Base-by-base conservation (phyloP, 2,329 filamentous ascomycete genomes). In the Dothideomycetes sp. region DNA sequence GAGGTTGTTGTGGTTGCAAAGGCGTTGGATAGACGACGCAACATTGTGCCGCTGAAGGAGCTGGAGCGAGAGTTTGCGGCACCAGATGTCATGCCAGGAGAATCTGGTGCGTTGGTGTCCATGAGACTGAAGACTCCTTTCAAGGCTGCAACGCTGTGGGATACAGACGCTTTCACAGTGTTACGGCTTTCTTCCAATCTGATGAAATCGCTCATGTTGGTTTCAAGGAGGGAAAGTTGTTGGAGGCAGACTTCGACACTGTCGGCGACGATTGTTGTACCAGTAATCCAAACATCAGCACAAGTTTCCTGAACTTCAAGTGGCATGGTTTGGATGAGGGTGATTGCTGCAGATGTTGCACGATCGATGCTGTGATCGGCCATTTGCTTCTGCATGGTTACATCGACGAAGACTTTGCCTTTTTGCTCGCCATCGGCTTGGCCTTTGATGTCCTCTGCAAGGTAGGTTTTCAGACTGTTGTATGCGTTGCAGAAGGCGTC, bases 41-140 rank as follows among this genome's bases (percentile, higher is more conserved):
- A 54, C 41, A 59, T 49, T 5, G 44, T 49, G 22, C 49, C 48
- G 18, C 53, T 50, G 13, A 49, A 52, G 4, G 55, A 52, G 27
- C 57, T 49, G 37, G 51, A 53, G 15, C 46, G 41, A 11, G 50
- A 54, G 4, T 53, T 50, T 19, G 50, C 33, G 4, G 46, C 35
- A 16, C 38, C 34, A 38, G 44, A 17, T 40, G 43, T 37, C n/a
- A 35, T 30, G 3, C 44, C 43, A 10, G 30, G 20, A 15, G 33
- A 29, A 2, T 19, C 30, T n/a, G 23, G 7, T 13, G 16, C 11
- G 23, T 44, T 49, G 4, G 51, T 41, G 36, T 57, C 36, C 60
- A 69, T 65, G 42, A 68, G 61, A 44, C 58, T 64, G 53, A 67
- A 68, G 43, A 69, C 61, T 10, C 65, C 64, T 29, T 63, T 63